Base-by-base conservation (phyloP, 257 asterid genomes). In the Nicotiana paniculata region DNA sequence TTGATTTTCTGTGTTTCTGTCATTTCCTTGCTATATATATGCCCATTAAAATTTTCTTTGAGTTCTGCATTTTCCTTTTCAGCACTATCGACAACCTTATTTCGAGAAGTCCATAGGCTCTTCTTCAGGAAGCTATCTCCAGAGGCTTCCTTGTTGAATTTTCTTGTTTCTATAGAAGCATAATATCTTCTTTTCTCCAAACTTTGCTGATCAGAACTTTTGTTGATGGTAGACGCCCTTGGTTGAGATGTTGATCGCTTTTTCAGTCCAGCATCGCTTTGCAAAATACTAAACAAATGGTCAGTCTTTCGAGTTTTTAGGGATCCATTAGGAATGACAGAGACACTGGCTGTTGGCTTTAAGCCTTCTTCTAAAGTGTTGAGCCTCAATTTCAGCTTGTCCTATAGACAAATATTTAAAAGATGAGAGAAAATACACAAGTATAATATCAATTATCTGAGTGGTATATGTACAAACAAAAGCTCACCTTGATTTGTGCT, bases 351-450 rank as follows among this genome's bases (percentile, higher is more conserved):
- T 16, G 67, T 80, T 58, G 87, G 81, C 89, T 89, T 93, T 66
- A 95, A 83, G 74, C 95, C 93, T 79, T 91, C 93, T 89, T 92
- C 99, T 65, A 93, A 87, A 24, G 93, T 95, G 89, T 90, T 95
- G 53, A 95, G 88, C 92, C 99, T 92, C 86, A 93, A 81, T 88
- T 86, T 93, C 82, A 95, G 86, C 87, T 93, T 95, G 63, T 95
- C 97, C 98, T 95, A 89, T 8, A 81, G 54, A 81, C 86, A 55
- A 80, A 82, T 70, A 43, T 32, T 58, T 54, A 68, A 37, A 28
- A 18, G 55, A 68, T 67, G 16, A 33, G 75, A 67, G 21, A 7
- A 15, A 37, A 68, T 17, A 68, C 28, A 43, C n/a, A 39, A 39
- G 48, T 39, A 39, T 39, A 39, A 39, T 39, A 6, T 39, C 46